Conservation (phyloP, 176 grass and related monocot genomes). For the Bromus sterilis region DNA sequence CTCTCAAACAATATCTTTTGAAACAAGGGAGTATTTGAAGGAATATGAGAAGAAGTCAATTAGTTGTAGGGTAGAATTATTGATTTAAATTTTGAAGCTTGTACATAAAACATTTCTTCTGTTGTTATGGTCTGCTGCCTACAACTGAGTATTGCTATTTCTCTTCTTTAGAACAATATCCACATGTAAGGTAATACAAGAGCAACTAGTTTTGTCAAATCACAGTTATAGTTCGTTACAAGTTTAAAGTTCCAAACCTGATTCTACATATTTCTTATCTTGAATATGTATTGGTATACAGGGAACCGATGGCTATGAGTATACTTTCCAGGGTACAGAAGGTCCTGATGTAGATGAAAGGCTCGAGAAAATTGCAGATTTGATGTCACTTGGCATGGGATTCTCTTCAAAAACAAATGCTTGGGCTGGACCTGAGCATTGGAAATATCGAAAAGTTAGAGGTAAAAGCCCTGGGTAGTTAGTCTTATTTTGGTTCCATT, state of each 20-base stretch:
- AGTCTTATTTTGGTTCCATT: conserved; percentile 16
- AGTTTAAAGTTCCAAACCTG: background rate
- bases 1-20: background rate
- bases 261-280: background rate
- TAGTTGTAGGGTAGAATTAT: background rate
- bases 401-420: conserved; percentile 87
- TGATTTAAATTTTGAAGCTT: conserved; percentile 7
- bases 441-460: conserved; percentile 88
- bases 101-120: background rate
- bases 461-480: conserved; percentile 28
- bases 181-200: background rate
- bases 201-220: too few species aligned
- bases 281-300: conserved; percentile 22
- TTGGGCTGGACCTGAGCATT: conserved; percentile 98
- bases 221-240: background rate
- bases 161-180: background rate
- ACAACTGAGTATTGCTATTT: background rate
- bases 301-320: conserved; percentile 53
- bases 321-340: conserved; percentile 38
- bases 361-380: conserved; percentile 60
- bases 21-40: background rate
- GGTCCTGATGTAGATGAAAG: conserved; percentile 47
- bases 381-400: conserved; percentile 68
- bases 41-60: background rate
- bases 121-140: background rate